Conservation (phyloP, 2,329 filamentous ascomycete genomes). For the Cryphonectria naterciae region DNA sequence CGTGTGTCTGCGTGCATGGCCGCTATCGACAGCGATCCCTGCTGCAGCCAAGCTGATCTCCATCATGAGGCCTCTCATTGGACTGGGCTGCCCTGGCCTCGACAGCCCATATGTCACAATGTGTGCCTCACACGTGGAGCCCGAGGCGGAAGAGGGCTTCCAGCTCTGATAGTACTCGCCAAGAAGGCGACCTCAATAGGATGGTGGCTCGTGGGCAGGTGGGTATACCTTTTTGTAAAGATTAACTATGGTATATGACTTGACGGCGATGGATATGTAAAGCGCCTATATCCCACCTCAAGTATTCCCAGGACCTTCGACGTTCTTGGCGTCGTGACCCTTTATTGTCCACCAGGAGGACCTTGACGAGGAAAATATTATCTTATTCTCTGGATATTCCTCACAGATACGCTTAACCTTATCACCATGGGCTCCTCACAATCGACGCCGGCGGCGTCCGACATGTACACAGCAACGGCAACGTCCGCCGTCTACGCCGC, state of each 20-base stretch:
- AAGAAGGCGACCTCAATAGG: background rate
- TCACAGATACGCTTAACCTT: background rate
- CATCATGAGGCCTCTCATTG: constrained; percentile 10
- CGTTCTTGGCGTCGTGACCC: background rate
- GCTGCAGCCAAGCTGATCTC: background rate
- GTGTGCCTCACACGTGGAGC: background rate
- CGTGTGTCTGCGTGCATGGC: constrained; percentile 12
- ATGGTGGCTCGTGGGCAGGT: background rate
- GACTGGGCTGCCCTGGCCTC: background rate
- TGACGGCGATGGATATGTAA: background rate
- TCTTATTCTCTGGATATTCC: background rate
- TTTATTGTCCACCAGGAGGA: background rate
- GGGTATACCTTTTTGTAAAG: background rate
- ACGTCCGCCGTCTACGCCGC: constrained; percentile 42
- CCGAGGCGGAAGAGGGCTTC: background rate
- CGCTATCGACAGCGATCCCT: background rate
- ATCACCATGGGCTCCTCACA: constrained; percentile 25
- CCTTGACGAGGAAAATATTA: background rate
- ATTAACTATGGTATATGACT: background rate
- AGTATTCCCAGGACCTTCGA: background rate
- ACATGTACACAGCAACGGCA: constrained; percentile 35
- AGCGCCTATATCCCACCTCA: background rate
- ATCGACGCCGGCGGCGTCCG: constrained; percentile 23
- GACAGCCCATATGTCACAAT: background rate
- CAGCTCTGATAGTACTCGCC: background rate